Percentiles rank a stretch among this genome's conserved stretches.
Evolutionary conservation across 2,329 filamentous ascomycete species (phyloP).

Genomic region (Cadophora sp.): DNA sequence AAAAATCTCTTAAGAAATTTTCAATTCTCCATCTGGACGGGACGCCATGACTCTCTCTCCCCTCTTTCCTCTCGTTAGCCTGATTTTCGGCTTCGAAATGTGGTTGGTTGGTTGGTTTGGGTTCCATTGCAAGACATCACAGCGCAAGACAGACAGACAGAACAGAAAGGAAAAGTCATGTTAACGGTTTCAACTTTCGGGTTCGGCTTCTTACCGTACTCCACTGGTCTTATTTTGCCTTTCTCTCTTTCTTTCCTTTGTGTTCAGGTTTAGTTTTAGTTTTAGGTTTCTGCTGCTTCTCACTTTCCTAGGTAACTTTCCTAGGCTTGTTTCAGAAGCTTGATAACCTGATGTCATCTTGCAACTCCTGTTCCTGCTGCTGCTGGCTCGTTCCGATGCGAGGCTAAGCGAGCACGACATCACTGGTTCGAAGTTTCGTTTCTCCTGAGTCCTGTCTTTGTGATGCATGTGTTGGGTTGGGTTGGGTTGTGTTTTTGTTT

Average conservation of each 20-base stretch:
- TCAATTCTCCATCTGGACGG: too few relatives aligned
- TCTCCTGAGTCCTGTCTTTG: background rate
- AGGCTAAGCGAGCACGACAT: background rate
- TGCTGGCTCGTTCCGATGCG: background rate
- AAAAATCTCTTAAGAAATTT: too few relatives aligned
- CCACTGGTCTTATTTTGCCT: too few relatives aligned
- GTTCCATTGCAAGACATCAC: too few relatives aligned
- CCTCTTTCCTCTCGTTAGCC: background rate
- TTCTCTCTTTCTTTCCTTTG: background rate
- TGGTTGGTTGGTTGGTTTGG: background rate
- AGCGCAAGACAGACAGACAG: too few relatives aligned
- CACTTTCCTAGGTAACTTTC: too few relatives aligned
- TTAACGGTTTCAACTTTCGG: too few relatives aligned
- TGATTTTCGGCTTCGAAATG: background rate
- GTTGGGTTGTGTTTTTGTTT: background rate
- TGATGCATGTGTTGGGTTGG: background rate
- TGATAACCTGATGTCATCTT: slow-evolving; percentile 5
- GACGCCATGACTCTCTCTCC: too few relatives aligned
- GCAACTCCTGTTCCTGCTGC: background rate
- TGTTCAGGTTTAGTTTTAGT: too few relatives aligned
- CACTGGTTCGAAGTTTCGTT: slow-evolving; percentile 3
- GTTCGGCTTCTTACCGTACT: too few relatives aligned
- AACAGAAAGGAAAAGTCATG: too few relatives aligned
- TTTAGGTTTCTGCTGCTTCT: background rate
- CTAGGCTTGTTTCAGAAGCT: slow-evolving; percentile 6